Evolutionary conservation across 1,284 basidiomycete genomes (phyloP).

Genomic region (Fistulinella cinereoalba): DNA sequence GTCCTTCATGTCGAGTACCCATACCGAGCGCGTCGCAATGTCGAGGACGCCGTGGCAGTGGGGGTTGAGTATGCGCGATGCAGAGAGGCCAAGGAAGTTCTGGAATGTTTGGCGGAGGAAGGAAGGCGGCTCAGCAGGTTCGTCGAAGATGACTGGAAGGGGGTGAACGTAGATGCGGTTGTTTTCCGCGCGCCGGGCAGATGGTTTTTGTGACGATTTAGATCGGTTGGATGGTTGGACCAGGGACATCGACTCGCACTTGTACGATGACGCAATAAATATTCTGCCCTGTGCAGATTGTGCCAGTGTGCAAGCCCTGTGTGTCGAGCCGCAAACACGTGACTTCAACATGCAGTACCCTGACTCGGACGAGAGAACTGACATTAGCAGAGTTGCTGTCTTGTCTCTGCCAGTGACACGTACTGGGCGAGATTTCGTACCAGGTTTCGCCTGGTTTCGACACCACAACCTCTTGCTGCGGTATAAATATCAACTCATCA

Average conservation of each 20-base stretch:
- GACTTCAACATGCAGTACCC: no score
- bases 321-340: no score
- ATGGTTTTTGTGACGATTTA: conserved; percentile 44
- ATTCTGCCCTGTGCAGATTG: no score
- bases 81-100: conserved; percentile 48
- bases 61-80: conserved; percentile 52
- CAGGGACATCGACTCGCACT: conserved; percentile 49
- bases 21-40: conserved; percentile 71
- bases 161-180: conserved; percentile 65
- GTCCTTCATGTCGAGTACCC: conserved; percentile 65
- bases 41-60: conserved; percentile 74
- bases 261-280: no score
- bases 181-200: conserved; percentile 55
- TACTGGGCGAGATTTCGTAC: no score
- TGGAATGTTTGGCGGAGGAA: conserved; percentile 46
- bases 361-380: no score
- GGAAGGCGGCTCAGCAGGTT: conserved; percentile 37
- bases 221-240: conserved; percentile 38
- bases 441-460: no score
- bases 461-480: no score
- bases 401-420: no score
- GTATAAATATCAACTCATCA: no score
- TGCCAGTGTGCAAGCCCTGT: no score
- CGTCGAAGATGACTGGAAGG: conserved; percentile 56
- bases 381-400: no score